These are phyloP conservation scores for Conticribra guillardii DNA, from an alignment of 108 stramenopile species.

Conservation along the genomic window DNA sequence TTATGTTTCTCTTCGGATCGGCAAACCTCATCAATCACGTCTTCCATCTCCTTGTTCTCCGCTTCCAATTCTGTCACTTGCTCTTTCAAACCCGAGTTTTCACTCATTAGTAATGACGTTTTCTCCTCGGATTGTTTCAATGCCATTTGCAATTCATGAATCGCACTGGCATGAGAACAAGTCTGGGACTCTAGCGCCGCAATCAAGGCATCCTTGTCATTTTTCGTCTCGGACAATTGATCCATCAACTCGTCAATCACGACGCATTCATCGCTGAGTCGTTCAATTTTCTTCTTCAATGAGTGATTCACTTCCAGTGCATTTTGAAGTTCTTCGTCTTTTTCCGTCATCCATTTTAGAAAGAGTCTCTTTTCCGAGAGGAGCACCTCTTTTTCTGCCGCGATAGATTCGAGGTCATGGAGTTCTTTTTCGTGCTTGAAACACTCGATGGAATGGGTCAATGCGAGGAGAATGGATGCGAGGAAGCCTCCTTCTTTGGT, in stretches of 20 bases:
- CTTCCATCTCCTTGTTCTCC: neutral
- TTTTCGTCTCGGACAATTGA: neutral
- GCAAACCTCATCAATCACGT: neutral
- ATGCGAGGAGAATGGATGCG: too few species aligned
- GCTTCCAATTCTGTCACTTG: neutral
- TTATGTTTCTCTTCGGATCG: neutral
- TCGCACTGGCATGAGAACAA: neutral
- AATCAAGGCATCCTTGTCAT: neutral
- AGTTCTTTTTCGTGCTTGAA: too few species aligned
- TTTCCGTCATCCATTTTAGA: neutral
- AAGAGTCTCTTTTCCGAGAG: neutral
- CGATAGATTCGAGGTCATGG: neutral
- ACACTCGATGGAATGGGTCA: too few species aligned
- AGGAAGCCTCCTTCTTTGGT: too few species aligned
- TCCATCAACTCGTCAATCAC: neutral
- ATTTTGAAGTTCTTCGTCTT: neutral
- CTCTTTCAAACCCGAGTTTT: neutral
- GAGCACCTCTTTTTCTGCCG: neutral
- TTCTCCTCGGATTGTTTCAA: neutral
- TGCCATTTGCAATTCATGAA: neutral
- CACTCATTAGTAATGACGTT: neutral
- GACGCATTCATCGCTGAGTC: neutral
- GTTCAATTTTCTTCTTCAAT: neutral
- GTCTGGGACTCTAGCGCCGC: neutral
- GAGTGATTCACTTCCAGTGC: neutral